A percentile compares a stretch with the other conserved stretches of the same genome.
phyloP scores from a whole-genome alignment of 345 rosid genomes.

The Salix dunnii region DNA sequence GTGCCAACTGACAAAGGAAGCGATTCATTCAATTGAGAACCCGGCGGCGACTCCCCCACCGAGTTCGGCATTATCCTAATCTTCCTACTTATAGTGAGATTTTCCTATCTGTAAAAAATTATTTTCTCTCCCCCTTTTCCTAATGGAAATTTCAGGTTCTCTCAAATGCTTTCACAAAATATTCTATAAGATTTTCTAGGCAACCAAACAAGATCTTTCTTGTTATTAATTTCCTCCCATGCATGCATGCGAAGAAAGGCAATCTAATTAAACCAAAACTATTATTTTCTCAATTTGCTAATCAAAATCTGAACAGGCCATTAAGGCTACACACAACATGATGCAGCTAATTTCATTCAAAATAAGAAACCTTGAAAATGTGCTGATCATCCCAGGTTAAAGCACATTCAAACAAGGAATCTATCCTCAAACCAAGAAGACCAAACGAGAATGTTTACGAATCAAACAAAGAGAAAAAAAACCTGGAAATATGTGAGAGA shows the following conservation, averaged over 20 bases:
- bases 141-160: background rate
- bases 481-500: background rate
- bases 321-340: background rate
- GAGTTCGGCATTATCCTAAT: conserved; percentile 39
- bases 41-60: conserved; percentile 27
- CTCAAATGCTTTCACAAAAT: background rate
- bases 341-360: background rate
- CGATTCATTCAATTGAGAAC: conserved; percentile 18
- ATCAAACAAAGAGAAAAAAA: background rate
- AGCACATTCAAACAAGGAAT: background rate
- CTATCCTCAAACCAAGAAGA: background rate
- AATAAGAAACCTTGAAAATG: background rate
- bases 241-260: background rate
- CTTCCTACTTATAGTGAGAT: background rate
- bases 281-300: background rate
- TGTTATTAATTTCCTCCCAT: background rate
- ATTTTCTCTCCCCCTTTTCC: background rate
- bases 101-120: background rate
- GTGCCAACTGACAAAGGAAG: background rate
- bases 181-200: background rate
- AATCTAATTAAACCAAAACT: background rate
- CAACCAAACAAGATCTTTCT: background rate
- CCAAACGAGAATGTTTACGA: background rate
- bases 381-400: background rate
- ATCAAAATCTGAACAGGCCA: background rate